phyloP scores from a whole-genome alignment of 352 stramenopile genomes.

The Phytophthora chlamydospora region DNA sequence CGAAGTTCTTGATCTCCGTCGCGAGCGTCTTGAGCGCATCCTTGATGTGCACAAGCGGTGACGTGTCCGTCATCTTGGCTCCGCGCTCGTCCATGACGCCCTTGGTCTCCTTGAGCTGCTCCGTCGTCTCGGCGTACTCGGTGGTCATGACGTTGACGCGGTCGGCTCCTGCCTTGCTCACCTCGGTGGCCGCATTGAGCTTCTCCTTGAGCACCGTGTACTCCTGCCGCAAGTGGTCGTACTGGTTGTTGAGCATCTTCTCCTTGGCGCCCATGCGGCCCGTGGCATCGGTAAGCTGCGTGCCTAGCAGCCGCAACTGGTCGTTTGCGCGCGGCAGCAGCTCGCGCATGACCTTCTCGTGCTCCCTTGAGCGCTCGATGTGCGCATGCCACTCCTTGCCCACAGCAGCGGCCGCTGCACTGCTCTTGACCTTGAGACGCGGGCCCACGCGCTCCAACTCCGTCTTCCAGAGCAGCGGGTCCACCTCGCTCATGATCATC shows the following conservation, averaged over 20 bases:
- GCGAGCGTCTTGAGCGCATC: conserved; percentile 79
- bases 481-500: conserved; percentile 85
- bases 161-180: conserved; percentile 69
- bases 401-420: conserved; percentile 51
- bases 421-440: conserved; percentile 65
- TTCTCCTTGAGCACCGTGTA: conserved; percentile 73
- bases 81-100: conserved; percentile 78
- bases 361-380: conserved; percentile 77
- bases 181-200: conserved; percentile 59
- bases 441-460: conserved; percentile 84
- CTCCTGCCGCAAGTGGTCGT: conserved; percentile 69
- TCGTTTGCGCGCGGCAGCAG: conserved; percentile 60
- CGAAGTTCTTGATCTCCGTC: conserved; percentile 82
- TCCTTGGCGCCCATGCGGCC: conserved; percentile 73
- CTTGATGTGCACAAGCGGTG: conserved; percentile 86
- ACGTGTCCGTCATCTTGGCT: conserved; percentile 88
- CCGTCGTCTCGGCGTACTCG: conserved; percentile 71
- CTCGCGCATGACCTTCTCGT: conserved; percentile 68
- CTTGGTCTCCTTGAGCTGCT: conserved; percentile 82
- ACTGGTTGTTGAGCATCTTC: conserved; percentile 86
- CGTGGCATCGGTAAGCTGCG: conserved; percentile 63
- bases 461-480: conserved; percentile 84
- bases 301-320: conserved; percentile 67
- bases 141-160: conserved; percentile 81
- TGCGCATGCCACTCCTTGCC: conserved; percentile 83